Evolutionary conservation across 139 green algal genomes (phyloP).

Genomic region (Monoraphidium neglectum): DNA sequence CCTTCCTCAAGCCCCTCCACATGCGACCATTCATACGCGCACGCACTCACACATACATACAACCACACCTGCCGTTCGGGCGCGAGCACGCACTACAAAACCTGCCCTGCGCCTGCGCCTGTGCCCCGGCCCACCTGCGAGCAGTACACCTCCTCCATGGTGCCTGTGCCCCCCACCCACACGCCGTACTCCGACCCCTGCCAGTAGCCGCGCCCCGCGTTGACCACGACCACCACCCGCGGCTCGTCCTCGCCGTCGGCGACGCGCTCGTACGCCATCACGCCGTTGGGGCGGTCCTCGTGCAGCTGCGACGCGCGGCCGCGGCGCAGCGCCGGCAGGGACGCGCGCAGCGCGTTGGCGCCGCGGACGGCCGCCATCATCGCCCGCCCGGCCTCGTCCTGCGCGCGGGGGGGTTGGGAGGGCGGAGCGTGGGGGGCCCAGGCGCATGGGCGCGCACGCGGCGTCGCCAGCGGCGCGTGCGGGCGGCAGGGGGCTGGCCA

Average conservation of each 20-base stretch:
- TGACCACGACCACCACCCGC: constrained; percentile 52
- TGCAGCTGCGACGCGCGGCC: constrained; percentile 50
- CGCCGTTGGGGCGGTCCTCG: constrained; percentile 56
- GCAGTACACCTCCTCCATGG: constrained; percentile 46
- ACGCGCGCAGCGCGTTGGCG: constrained; percentile 39
- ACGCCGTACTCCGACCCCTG: constrained; percentile 41
- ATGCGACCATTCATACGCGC: not conserved
- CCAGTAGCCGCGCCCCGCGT: constrained; percentile 43
- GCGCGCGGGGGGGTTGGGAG: no score
- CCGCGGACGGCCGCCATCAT: constrained; percentile 39
- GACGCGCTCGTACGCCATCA: constrained; percentile 41
- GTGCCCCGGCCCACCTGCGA: constrained; percentile 27
- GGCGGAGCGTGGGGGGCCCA: no score
- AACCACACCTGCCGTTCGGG: not conserved
- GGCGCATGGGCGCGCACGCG: no score
- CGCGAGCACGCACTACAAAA: not conserved
- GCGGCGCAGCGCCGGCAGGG: constrained; percentile 31
- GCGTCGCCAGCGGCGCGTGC: no score
- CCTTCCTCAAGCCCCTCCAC: not conserved
- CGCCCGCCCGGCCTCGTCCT: constrained; percentile 33
- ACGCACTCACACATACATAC: not conserved
- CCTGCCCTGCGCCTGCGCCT: not conserved
- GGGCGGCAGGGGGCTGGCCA: no score
- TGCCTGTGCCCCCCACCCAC: constrained; percentile 38
- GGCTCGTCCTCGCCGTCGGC: constrained; percentile 39